Evolutionary conservation across 352 stramenopile genomes (phyloP).

Genomic region (Phytophthora constricta): DNA sequence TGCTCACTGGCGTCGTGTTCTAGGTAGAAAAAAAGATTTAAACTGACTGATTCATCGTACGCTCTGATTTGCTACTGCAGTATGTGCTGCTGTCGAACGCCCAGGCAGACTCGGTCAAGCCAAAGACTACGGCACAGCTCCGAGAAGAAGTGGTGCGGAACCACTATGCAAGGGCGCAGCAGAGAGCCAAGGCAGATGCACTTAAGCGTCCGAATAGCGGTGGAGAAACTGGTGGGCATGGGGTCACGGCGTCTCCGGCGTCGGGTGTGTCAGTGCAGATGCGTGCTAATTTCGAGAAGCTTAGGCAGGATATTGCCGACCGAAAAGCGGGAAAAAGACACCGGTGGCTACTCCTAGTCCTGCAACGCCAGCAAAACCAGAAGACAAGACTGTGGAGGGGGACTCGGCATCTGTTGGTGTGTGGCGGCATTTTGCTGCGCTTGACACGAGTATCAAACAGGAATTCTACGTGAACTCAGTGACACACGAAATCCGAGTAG

Average conservation of each 20-base stretch:
- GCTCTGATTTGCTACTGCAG: constrained; percentile 34
- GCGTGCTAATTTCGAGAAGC: constrained; percentile 76
- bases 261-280: constrained; percentile 60
- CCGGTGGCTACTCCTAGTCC: constrained; percentile 22
- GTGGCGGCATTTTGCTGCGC: constrained; percentile 76
- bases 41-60: not conserved
- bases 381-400: constrained; percentile 16
- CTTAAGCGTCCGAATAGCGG: constrained; percentile 33
- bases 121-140: constrained; percentile 67
- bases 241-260: constrained; percentile 36
- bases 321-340: constrained; percentile 48
- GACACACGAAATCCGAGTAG: constrained; percentile 75
- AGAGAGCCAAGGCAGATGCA: constrained; percentile 58
- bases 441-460: constrained; percentile 57
- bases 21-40: not conserved
- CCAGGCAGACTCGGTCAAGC: constrained; percentile 80
- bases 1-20: not conserved
- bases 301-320: constrained; percentile 72
- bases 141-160: constrained; percentile 75
- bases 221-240: constrained; percentile 29
- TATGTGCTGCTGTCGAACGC: constrained; percentile 83
- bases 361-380: constrained; percentile 19
- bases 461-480: constrained; percentile 84
- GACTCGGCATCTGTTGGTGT: constrained; percentile 39
- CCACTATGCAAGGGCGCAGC: constrained; percentile 68